A percentile compares a stretch with the other conserved stretches of the same genome.
Conservation (phyloP, 495 filamentous ascomycete genomes). For the Xylaria bambusicola region DNA sequence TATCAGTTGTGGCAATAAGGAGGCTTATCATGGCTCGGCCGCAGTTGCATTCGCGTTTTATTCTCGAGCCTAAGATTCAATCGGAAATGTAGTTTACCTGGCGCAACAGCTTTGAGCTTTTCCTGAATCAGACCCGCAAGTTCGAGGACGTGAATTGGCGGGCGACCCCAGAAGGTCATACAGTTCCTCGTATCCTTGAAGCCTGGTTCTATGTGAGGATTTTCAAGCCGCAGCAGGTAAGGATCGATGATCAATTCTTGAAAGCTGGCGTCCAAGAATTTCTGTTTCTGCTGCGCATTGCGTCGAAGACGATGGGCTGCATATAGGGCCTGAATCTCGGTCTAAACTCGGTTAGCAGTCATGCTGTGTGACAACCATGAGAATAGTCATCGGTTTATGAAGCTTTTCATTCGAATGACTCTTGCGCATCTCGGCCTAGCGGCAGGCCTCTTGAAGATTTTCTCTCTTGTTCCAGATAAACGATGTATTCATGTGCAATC, state of each 20-base stretch:
- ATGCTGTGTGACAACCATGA: too few species aligned
- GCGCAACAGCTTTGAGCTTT: constrained; percentile 60
- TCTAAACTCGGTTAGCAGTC: constrained; percentile 47
- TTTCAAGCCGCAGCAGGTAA: constrained; percentile 66
- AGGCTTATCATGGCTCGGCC: neutral
- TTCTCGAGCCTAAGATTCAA: neutral
- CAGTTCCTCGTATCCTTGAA: constrained; percentile 77
- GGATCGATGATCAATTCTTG: constrained; percentile 71
- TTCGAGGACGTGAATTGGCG: constrained; percentile 65
- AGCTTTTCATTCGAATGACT: too few species aligned
- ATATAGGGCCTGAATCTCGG: constrained; percentile 71
- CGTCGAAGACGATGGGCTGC: constrained; percentile 68
- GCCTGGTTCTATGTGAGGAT: constrained; percentile 59
- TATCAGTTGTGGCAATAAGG: neutral
- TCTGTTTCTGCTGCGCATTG: constrained; percentile 68
- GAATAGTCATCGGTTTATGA: too few species aligned
- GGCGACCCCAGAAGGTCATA: constrained; percentile 84
- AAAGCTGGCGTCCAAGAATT: constrained; percentile 70
- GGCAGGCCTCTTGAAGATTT: neutral
- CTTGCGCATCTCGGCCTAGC: neutral
- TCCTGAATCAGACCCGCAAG: constrained; percentile 70
- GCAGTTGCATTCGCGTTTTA: neutral
- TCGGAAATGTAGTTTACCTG: constrained; percentile 53
- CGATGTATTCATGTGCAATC: neutral
- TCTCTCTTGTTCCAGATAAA: neutral